Conservation (phyloP, 2,329 filamentous ascomycete species). For the Alternaria triticina region DNA sequence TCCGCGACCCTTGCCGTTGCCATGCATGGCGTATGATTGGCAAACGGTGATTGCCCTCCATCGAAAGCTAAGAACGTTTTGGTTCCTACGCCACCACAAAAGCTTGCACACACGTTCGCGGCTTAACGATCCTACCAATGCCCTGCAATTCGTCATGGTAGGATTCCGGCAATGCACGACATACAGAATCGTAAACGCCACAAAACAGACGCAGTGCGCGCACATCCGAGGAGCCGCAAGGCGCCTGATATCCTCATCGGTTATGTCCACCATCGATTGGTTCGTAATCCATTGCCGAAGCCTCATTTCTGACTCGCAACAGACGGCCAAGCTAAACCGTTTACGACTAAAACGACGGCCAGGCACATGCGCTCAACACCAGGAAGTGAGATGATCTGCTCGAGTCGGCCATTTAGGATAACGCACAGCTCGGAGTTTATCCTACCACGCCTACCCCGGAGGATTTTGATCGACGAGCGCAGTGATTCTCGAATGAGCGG, state of each 20-base stretch:
- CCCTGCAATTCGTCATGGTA: neutral
- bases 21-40: neutral
- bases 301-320: conserved; percentile 4
- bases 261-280: neutral
- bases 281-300: neutral
- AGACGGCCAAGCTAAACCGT: neutral
- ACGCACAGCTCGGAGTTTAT: neutral
- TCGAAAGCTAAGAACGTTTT: neutral
- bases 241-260: neutral
- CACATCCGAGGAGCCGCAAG: neutral
- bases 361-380: neutral
- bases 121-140: neutral
- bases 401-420: neutral
- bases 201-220: neutral
- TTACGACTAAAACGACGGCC: neutral
- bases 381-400: neutral
- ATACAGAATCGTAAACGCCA: neutral
- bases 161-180: neutral
- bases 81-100: conserved; percentile 2
- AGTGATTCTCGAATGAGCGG: neutral
- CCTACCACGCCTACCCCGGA: neutral
- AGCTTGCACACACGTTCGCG: neutral
- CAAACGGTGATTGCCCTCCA: neutral
- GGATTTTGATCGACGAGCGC: neutral
- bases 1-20: conserved; percentile 4